phyloP scores from a whole-genome alignment of 2,329 filamentous ascomycete genomes.

The Aspergillus sp. region DNA sequence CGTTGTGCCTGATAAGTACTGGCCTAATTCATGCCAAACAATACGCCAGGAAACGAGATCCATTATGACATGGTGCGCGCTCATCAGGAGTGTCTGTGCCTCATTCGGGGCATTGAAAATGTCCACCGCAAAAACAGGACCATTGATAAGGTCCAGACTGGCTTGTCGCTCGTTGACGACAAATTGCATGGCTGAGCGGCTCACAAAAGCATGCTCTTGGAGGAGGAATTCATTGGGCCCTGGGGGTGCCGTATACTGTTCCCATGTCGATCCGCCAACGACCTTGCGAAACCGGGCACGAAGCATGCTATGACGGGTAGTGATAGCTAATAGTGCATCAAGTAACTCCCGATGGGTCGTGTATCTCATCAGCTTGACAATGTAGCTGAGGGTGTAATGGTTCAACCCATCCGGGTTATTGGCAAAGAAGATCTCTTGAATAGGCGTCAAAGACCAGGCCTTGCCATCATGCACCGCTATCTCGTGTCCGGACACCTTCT shows the following conservation, averaged over 20 bases:
- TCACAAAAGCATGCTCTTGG: not conserved
- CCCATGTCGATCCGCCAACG: constrained; percentile 1
- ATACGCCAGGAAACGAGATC: constrained; percentile 11
- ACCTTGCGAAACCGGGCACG: constrained; percentile 11
- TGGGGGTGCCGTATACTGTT: not conserved
- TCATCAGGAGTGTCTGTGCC: not conserved
- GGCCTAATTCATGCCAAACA: constrained; percentile 6
- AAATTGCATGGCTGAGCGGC: not conserved
- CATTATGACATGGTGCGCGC: constrained; percentile 6
- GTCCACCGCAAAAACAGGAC: not conserved
- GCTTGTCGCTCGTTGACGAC: not conserved
- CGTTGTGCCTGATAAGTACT: not conserved
- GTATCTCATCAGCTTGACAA: too few species aligned
- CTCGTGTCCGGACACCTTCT: too few species aligned
- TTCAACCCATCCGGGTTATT: too few species aligned
- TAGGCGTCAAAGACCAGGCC: too few species aligned
- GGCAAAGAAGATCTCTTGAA: too few species aligned
- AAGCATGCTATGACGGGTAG: constrained; percentile 15
- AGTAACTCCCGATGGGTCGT: too few species aligned
- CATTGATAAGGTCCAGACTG: not conserved
- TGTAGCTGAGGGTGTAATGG: too few species aligned
- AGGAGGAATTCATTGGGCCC: not conserved
- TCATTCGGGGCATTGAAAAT: not conserved
- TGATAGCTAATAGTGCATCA: not conserved
- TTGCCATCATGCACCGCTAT: too few species aligned